These are phyloP conservation scores for Pythium biforme DNA, from an alignment of 352 stramenopile genomes.

Conservation along the genomic window DNA sequence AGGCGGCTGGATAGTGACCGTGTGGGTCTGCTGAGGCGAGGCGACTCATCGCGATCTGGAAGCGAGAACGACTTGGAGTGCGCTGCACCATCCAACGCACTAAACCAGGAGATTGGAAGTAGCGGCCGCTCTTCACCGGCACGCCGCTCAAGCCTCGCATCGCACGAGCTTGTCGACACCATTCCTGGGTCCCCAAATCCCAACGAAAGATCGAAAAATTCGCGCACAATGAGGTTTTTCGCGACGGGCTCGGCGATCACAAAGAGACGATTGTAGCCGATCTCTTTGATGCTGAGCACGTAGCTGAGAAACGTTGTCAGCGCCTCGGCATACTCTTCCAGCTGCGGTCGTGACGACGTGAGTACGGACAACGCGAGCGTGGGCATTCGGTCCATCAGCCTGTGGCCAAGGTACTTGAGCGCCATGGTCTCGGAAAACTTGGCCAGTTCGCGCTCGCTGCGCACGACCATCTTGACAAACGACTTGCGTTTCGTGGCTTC, in stretches of 20 bases:
- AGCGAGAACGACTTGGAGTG: conserved; percentile 44
- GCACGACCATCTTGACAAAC: conserved; percentile 59
- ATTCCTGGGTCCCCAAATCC: conserved; percentile 49
- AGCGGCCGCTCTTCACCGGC: conserved; percentile 31
- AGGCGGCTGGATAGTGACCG: conserved; percentile 28
- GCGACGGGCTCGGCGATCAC: conserved; percentile 51
- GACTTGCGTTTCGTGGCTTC: conserved; percentile 55
- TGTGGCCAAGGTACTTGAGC: conserved; percentile 62
- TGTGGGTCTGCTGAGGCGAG: conserved; percentile 18
- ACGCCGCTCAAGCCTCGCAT: conserved; percentile 62
- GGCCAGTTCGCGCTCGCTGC: conserved; percentile 50
- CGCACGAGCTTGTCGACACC: conserved; percentile 68
- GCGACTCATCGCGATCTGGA: conserved; percentile 27
- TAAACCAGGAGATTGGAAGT: conserved; percentile 66
- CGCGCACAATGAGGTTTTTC: conserved; percentile 61
- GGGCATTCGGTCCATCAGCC: conserved; percentile 54
- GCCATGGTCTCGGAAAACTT: conserved; percentile 58
- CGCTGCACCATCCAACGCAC: conserved; percentile 26
- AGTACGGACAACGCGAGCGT: conserved; percentile 27
- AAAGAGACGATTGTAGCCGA: conserved; percentile 68
- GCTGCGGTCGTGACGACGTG: conserved; percentile 31
- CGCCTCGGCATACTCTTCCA: conserved; percentile 55
- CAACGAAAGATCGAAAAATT: conserved; percentile 66
- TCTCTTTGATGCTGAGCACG: conserved; percentile 61
- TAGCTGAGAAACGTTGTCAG: conserved; percentile 60